Percentiles rank a stretch among this genome's conserved stretches.
Conservation (phyloP, 345 rosid species). For the Murraya paniculata region DNA sequence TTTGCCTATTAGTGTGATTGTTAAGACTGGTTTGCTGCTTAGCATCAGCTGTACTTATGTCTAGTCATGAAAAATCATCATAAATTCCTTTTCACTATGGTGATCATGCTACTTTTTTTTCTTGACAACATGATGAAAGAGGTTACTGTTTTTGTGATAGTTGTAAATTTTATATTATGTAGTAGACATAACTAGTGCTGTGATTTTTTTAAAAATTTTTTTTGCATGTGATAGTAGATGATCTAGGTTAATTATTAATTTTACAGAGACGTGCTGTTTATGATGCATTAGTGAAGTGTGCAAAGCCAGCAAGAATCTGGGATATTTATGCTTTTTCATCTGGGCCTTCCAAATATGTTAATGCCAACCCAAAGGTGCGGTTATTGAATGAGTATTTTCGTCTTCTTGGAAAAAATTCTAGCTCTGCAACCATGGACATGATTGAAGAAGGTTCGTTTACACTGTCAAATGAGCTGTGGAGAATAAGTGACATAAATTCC, state of each 20-base stretch:
- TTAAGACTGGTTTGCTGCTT: not conserved
- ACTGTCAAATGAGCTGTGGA: constrained; percentile 79
- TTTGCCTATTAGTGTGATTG: not conserved
- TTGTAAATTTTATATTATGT: not conserved
- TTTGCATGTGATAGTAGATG: not conserved
- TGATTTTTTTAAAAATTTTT: not conserved
- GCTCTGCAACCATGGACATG: constrained; percentile 62
- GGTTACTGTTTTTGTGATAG: not conserved
- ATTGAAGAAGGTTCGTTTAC: constrained; percentile 64
- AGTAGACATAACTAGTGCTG: not conserved
- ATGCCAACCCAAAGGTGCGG: constrained; percentile 74
- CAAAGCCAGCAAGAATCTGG: constrained; percentile 68
- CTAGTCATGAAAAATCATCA: not conserved
- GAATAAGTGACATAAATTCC: constrained; percentile 71
- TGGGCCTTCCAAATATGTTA: constrained; percentile 68
- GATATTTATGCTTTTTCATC: constrained; percentile 83
- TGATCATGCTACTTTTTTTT: not conserved
- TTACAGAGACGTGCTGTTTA: constrained; percentile 72
- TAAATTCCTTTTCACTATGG: not conserved
- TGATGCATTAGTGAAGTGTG: constrained; percentile 59
- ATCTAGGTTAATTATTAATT: not conserved
- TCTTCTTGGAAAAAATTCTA: constrained; percentile 65
- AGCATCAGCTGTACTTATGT: not conserved
- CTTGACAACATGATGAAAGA: not conserved
- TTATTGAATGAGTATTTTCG: constrained; percentile 92